These are phyloP conservation scores for Verticillium nubilum DNA, from an alignment of 2,329 filamentous ascomycete genomes.

Conservation along the genomic window DNA sequence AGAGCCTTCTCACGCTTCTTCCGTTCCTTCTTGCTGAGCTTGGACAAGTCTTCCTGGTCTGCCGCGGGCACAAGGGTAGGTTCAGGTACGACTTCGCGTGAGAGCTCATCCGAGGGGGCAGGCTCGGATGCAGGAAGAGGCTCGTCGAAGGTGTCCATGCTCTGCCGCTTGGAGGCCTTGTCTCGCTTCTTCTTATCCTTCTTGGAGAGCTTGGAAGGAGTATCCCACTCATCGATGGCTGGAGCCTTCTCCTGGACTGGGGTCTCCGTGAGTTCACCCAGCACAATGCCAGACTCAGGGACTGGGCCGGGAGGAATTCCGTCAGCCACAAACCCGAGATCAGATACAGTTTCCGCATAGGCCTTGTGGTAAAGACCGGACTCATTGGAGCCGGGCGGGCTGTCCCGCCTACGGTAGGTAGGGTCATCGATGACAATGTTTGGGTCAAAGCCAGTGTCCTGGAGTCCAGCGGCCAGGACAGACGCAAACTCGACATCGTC, in stretches of 20 bases:
- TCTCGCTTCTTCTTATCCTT: constrained; percentile 45
- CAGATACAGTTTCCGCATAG: constrained; percentile 41
- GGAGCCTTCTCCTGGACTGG: constrained; percentile 16
- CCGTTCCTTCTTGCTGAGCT: constrained; percentile 27
- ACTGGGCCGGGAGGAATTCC: constrained; percentile 26
- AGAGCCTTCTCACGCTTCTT: constrained; percentile 36
- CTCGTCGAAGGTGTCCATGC: constrained; percentile 17
- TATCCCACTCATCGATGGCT: constrained; percentile 16
- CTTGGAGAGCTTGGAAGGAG: constrained; percentile 32
- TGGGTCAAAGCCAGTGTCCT: constrained; percentile 66
- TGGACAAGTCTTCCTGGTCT: constrained; percentile 14
- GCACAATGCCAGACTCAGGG: constrained; percentile 36
- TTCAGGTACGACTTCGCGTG: constrained; percentile 4
- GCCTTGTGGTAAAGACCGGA: constrained; percentile 38
- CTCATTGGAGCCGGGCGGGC: constrained; percentile 56
- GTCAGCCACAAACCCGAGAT: constrained; percentile 24
- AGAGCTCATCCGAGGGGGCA: background rate
- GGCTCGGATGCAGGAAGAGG: constrained; percentile 1
- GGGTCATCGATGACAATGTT: constrained; percentile 65
- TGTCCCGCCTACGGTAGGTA: constrained; percentile 56
- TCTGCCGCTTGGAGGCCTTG: constrained; percentile 31
- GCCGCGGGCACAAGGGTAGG: constrained; percentile 16
- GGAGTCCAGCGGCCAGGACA: constrained; percentile 60
- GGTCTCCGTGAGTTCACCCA: constrained; percentile 39
- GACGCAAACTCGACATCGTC: constrained; percentile 67